Percentiles rank a stretch among this genome's conserved stretches.
These are phyloP conservation scores for Alternaria consortialis DNA, from an alignment of 2,329 filamentous ascomycete species.

Conservation along the genomic window DNA sequence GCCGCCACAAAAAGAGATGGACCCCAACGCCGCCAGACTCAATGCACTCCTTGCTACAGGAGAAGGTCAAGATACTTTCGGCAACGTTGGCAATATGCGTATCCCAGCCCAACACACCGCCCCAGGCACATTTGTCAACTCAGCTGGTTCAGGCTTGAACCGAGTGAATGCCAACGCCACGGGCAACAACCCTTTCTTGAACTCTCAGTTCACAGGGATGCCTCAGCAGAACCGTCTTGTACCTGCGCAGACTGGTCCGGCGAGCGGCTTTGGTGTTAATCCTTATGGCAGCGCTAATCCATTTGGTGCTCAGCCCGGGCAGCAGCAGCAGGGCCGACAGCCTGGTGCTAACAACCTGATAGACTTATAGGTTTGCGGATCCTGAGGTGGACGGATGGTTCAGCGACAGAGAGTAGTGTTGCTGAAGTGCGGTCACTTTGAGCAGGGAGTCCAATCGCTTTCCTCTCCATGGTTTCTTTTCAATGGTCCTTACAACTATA, in stretches of 20 bases:
- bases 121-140: constrained; percentile 96
- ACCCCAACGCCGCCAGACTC: constrained; percentile 74
- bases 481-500: too few relatives aligned
- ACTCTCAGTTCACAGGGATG: constrained; percentile 79
- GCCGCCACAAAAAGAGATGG: constrained; percentile 54
- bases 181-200: constrained; percentile 89
- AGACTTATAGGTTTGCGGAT: constrained; percentile 59
- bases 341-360: constrained; percentile 67
- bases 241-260: constrained; percentile 63
- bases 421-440: neutral
- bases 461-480: neutral
- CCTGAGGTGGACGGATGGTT: neutral
- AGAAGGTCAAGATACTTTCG: constrained; percentile 96
- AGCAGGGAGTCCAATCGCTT: neutral
- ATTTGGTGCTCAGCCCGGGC: constrained; percentile 60
- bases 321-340: constrained; percentile 46
- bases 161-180: constrained; percentile 73
- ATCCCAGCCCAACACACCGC: constrained; percentile 97
- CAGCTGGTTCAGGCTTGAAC: constrained; percentile 81
- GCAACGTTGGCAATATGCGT: constrained; percentile 94
- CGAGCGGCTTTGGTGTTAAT: constrained; percentile 55
- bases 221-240: constrained; percentile 58
- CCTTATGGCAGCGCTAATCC: constrained; percentile 62
- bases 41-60: constrained; percentile 86
- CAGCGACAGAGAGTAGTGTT: neutral